Evolutionary conservation across 805 yeast species (phyloP).

Genomic region (Candida vaughaniae): DNA sequence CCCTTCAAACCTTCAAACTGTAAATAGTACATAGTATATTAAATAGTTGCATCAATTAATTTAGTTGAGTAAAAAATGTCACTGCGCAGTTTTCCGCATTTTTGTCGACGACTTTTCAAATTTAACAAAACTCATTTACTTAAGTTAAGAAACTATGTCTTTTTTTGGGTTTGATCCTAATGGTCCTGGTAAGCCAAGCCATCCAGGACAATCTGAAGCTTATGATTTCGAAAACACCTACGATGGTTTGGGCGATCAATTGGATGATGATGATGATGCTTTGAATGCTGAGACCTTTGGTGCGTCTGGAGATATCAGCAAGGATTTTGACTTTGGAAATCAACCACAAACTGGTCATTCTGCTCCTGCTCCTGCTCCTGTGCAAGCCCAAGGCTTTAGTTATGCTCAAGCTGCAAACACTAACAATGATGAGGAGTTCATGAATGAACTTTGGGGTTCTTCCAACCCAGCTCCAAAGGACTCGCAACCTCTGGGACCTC

Average conservation of each 20-base stretch:
- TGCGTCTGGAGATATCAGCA: conserved; percentile 45
- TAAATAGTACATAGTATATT: neutral
- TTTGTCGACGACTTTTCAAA: conserved; percentile 7
- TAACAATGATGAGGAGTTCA: conserved; percentile 43
- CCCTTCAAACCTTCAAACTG: conserved; percentile 63
- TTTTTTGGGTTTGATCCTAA: conserved; percentile 64
- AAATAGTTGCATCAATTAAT: too few relatives aligned
- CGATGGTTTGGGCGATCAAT: conserved; percentile 70
- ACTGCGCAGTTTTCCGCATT: conserved; percentile 2
- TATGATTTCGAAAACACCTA: conserved; percentile 83
- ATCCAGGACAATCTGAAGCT: conserved; percentile 27
- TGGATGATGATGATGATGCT: conserved; percentile 71
- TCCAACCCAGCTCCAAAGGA: conserved; percentile 25
- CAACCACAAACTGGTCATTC: neutral
- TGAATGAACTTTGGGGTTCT: conserved; percentile 46
- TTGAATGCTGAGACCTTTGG: conserved; percentile 83
- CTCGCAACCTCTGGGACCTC: conserved; percentile 16
- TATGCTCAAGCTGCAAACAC: conserved; percentile 41
- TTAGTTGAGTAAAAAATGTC: too few relatives aligned
- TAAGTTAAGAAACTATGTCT: conserved; percentile 43
- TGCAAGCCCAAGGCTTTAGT: conserved; percentile 29
- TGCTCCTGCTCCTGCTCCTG: neutral
- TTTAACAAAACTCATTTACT: neutral
- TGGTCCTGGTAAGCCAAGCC: conserved; percentile 25
- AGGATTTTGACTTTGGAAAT: conserved; percentile 63